Percentiles rank a stretch among this genome's conserved stretches.
Conservation (phyloP, 495 filamentous ascomycete species). For the Symbiotaphrina buchneri region DNA sequence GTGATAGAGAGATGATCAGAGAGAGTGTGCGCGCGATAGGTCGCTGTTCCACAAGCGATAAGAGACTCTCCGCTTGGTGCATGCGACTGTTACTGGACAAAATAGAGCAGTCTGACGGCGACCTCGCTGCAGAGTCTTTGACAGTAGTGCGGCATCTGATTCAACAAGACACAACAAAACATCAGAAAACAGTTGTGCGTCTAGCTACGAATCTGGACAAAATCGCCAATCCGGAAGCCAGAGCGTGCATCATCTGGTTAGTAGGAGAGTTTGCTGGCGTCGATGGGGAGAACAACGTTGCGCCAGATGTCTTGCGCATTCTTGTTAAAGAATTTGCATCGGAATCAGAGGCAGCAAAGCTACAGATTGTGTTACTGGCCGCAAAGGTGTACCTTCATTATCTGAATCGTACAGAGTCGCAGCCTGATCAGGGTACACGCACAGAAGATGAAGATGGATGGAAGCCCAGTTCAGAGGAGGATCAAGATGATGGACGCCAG, state of each 20-base stretch:
- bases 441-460: neutral
- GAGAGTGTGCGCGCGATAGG: slow-evolving; percentile 86
- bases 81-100: slow-evolving; percentile 61
- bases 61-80: slow-evolving; percentile 47
- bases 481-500: slow-evolving; percentile 8
- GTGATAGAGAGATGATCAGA: slow-evolving; percentile 54
- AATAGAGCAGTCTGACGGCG: slow-evolving; percentile 64
- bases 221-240: slow-evolving; percentile 59
- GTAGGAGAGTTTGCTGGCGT: slow-evolving; percentile 80
- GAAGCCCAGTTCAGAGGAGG: slow-evolving; percentile 4
- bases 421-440: neutral
- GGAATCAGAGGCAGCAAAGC: slow-evolving; percentile 67
- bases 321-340: slow-evolving; percentile 63
- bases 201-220: slow-evolving; percentile 83
- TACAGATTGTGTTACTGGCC: slow-evolving; percentile 77
- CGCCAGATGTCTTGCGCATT: slow-evolving; percentile 80
- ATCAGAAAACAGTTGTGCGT: slow-evolving; percentile 60
- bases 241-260: slow-evolving; percentile 91
- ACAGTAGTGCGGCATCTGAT: slow-evolving; percentile 92
- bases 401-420: slow-evolving; percentile 29
- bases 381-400: slow-evolving; percentile 90
- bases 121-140: slow-evolving; percentile 70
- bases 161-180: slow-evolving; percentile 62
- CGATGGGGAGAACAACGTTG: slow-evolving; percentile 64
- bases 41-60: slow-evolving; percentile 64